Percentiles rank a stretch among this genome's conserved stretches.
phyloP scores from a whole-genome alignment of 805 yeast species.

The Suhomyces pyralidae region DNA sequence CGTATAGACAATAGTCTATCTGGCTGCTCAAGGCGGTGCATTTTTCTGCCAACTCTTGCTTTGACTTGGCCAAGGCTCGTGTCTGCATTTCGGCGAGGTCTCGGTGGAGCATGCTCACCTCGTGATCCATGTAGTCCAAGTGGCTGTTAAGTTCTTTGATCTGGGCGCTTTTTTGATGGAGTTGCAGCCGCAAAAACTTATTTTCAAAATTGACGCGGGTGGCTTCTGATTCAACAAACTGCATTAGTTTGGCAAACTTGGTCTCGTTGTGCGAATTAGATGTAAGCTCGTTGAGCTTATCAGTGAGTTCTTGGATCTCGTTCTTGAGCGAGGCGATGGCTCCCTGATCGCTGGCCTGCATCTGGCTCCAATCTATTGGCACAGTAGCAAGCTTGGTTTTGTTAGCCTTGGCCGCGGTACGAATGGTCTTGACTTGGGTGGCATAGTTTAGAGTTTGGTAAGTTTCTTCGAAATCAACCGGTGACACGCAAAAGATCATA shows the following conservation, averaged over 20 bases:
- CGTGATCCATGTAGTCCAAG: slow-evolving; percentile 20
- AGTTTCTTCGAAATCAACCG: slow-evolving; percentile 75
- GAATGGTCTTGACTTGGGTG: slow-evolving; percentile 67
- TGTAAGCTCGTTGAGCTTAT: slow-evolving; percentile 16
- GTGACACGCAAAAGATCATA: slow-evolving; percentile 84
- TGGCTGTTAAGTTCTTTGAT: slow-evolving; percentile 23
- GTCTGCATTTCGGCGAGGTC: background rate
- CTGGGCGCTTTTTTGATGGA: slow-evolving; percentile 16
- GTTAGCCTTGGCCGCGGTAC: slow-evolving; percentile 54
- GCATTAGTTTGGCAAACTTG: slow-evolving; percentile 22
- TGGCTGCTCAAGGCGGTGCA: slow-evolving; percentile 8
- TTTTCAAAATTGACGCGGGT: slow-evolving; percentile 33
- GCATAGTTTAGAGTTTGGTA: slow-evolving; percentile 76
- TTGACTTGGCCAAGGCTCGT: slow-evolving; percentile 1
- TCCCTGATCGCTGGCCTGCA: slow-evolving; percentile 22
- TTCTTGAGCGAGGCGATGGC: slow-evolving; percentile 27
- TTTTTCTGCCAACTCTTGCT: slow-evolving; percentile 2
- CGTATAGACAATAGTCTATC: slow-evolving; percentile 5
- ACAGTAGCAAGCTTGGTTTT: slow-evolving; percentile 24
- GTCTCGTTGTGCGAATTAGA: background rate
- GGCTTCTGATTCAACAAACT: slow-evolving; percentile 31
- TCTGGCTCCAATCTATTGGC: slow-evolving; percentile 33
- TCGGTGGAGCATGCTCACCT: slow-evolving; percentile 8
- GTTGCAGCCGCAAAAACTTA: slow-evolving; percentile 24
- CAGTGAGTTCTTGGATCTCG: slow-evolving; percentile 31